Conservation (phyloP, 257 asterid genomes). For the Echites panduratus region DNA sequence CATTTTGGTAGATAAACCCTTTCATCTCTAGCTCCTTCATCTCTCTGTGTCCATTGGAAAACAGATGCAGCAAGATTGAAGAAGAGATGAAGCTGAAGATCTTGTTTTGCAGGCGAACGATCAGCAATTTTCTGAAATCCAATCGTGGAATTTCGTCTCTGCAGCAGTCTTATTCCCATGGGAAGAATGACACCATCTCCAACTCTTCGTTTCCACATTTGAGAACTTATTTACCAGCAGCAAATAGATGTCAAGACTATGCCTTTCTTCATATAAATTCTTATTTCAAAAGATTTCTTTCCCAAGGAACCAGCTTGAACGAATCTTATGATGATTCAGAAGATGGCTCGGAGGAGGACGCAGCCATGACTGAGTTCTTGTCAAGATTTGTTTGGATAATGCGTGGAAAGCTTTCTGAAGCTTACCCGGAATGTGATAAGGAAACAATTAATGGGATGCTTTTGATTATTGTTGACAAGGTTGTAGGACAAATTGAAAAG, state of each 20-base stretch:
- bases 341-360: slow-evolving; percentile 41
- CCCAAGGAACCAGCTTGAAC: slow-evolving; percentile 21
- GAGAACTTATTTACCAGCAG: slow-evolving; percentile 14
- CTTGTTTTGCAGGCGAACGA: slow-evolving; percentile 32
- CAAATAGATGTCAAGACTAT: slow-evolving; percentile 3
- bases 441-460: slow-evolving; percentile 68
- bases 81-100: slow-evolving; percentile 44
- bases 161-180: slow-evolving; percentile 17
- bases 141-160: slow-evolving; percentile 25
- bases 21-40: not conserved
- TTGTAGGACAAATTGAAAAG: slow-evolving; percentile 59
- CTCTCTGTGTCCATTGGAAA: not conserved
- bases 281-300: slow-evolving; percentile 22
- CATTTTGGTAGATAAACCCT: slow-evolving; percentile 7
- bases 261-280: slow-evolving; percentile 9
- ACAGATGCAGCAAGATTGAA: not conserved
- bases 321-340: slow-evolving; percentile 22
- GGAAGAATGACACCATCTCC: slow-evolving; percentile 20
- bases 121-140: slow-evolving; percentile 32
- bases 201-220: slow-evolving; percentile 10
- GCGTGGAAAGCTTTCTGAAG: slow-evolving; percentile 63
- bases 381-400: slow-evolving; percentile 84
- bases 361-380: slow-evolving; percentile 61
- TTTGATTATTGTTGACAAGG: slow-evolving; percentile 57
- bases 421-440: slow-evolving; percentile 61